phyloP scores from a whole-genome alignment of 2,329 filamentous ascomycete genomes.

The Fusarium torulosum region DNA sequence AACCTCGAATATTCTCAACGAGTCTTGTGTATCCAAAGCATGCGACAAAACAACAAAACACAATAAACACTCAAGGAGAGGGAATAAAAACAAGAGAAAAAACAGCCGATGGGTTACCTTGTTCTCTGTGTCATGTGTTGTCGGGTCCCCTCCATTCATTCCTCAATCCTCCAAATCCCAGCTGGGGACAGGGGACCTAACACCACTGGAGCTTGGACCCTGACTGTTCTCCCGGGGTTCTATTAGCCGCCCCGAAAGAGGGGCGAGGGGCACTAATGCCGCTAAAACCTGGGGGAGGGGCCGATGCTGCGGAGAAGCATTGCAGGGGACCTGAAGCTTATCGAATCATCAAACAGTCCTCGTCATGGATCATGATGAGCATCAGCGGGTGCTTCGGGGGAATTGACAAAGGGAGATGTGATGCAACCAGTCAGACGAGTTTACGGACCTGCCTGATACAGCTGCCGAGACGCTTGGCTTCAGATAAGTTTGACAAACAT shows the following conservation, averaged over 20 bases:
- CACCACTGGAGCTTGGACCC: slow-evolving; percentile 24
- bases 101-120: slow-evolving; percentile 36
- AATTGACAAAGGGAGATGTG: slow-evolving; percentile 11
- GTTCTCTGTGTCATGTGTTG: slow-evolving; percentile 43
- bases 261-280: slow-evolving; percentile 20
- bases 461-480: slow-evolving; percentile 33
- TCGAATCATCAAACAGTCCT: slow-evolving; percentile 27
- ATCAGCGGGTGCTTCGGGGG: slow-evolving; percentile 35
- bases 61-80: background rate
- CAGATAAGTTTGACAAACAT: background rate
- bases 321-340: slow-evolving; percentile 16
- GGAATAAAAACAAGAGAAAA: slow-evolving; percentile 25
- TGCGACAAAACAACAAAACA: slow-evolving; percentile 10
- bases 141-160: slow-evolving; percentile 28
- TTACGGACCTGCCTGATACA: slow-evolving; percentile 25
- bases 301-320: slow-evolving; percentile 21
- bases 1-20: slow-evolving; percentile 1
- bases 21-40: slow-evolving; percentile 24
- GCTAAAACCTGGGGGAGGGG: slow-evolving; percentile 45
- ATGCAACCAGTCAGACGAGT: slow-evolving; percentile 3
- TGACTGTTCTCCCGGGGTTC: slow-evolving; percentile 29
- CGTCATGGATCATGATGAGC: slow-evolving; percentile 24
- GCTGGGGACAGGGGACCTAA: slow-evolving; percentile 1
- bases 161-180: slow-evolving; percentile 12
- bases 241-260: slow-evolving; percentile 37